Conservation (phyloP, 345 rosid species). For the Sisymbrium irio region DNA sequence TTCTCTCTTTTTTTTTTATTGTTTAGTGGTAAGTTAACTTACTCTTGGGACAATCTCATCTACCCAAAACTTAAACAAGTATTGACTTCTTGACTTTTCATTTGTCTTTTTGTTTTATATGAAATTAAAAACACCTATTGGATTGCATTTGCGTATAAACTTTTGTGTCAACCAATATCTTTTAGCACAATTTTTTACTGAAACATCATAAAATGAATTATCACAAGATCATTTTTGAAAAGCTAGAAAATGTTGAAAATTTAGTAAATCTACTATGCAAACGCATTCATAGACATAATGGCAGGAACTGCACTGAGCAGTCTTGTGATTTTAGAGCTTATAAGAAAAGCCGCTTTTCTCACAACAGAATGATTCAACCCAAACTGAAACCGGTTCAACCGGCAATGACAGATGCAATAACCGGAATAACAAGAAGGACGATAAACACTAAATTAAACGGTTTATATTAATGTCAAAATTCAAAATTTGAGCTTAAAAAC, state of each 20-base stretch:
- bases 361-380: not conserved
- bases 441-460: not conserved
- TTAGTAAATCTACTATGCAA: not conserved
- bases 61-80: slow-evolving; percentile 20
- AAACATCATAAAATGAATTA: no score
- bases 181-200: not conserved
- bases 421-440: not conserved
- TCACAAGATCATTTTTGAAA: not conserved
- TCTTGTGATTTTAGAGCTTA: not conserved
- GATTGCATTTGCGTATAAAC: not conserved
- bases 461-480: not conserved
- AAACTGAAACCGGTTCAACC: not conserved
- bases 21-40: slow-evolving; percentile 27
- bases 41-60: slow-evolving; percentile 25
- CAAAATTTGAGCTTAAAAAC: not conserved
- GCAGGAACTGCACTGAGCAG: not conserved
- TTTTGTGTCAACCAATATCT: not conserved
- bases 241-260: not conserved
- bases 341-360: not conserved
- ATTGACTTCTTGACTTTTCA: slow-evolving; percentile 1
- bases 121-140: not conserved
- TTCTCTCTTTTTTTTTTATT: not conserved
- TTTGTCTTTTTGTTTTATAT: not conserved
- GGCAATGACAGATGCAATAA: not conserved
- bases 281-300: not conserved